Base-by-base conservation (phyloP, 176 grass and related monocot genomes). In the Eragrostis nindensis region DNA sequence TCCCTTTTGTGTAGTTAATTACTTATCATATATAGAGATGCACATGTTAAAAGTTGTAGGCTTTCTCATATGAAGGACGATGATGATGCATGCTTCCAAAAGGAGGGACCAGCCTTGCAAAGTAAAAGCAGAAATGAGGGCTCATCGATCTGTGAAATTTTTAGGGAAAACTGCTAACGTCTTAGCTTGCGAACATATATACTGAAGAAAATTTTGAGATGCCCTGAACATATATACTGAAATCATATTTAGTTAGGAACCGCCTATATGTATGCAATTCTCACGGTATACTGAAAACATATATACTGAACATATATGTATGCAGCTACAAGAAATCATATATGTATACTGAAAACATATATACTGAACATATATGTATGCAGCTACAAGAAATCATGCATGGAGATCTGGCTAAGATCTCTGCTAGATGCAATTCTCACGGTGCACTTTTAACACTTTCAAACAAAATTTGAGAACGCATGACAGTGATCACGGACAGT, bases 361-460 rank as follows among this genome's bases (percentile, higher is more conserved):
- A n/a, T n/a, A n/a, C n/a, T n/a, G n/a, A n/a, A n/a, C n/a, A n/a
- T n/a, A n/a, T n/a, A n/a, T n/a, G n/a, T 17, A 42, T 26, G 30
- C 26, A 61, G 50, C 42, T 43, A 6, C 40, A 50, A 3, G 11
- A 59, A 77, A 2, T 21, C 32, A 4, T 38, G 38, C 46, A 4
- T 38, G 38, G 42, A 22, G 39, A 47, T 42, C 8, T 50, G 40
- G 27, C 12, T 48, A 68, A n/a, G 69, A 69, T 84, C 16, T n/a
- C 69, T 24, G 62, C 22, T n/a, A n/a, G n/a, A 24, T 60, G 41
- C 38, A 80, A 62, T 75, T 70, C 13, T 14, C 8, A 62, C 6
- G n/a, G 27, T 54, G 53, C 26, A 70, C 81, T 62, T 69, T 43
- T 40, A 74, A 64, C 54, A 70, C 32, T n/a, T 68, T 29, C 70